These are phyloP conservation scores for Penicilliopsis zonata DNA, from an alignment of 495 filamentous ascomycete species.

Conservation along the genomic window DNA sequence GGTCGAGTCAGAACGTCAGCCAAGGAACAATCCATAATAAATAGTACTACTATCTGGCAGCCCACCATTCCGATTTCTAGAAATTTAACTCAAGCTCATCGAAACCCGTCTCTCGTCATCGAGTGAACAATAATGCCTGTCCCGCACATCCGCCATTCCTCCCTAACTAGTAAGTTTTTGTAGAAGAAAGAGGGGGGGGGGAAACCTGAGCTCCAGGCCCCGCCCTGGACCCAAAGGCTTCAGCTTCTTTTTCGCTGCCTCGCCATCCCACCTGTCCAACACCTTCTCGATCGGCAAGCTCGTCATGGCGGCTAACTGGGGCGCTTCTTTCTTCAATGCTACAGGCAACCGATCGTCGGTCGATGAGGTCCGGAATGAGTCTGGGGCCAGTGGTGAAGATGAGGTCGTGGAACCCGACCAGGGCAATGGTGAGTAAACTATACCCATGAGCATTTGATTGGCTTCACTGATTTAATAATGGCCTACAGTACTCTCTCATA, in stretches of 20 bases:
- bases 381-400: conserved; percentile 46
- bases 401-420: conserved; percentile 65
- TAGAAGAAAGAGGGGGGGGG: too few species aligned
- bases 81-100: too few species aligned
- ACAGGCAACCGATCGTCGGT: conserved; percentile 43
- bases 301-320: conserved; percentile 26
- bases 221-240: too few species aligned
- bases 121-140: conserved; percentile 17
- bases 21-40: too few species aligned
- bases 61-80: too few species aligned
- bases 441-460: not conserved
- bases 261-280: not conserved
- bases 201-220: not conserved
- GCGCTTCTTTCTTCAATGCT: conserved; percentile 10
- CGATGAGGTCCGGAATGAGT: conserved; percentile 33
- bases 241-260: conserved; percentile 3
- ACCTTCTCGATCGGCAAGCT: not conserved
- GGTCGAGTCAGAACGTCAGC: too few species aligned
- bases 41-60: too few species aligned
- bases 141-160: conserved; percentile 15
- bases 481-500: conserved; percentile 72
- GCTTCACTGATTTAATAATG: too few species aligned
- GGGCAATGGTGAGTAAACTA: conserved; percentile 43
- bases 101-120: too few species aligned
- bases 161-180: conserved; percentile 16